These are phyloP conservation scores for Phytophthora crassamura DNA, from an alignment of 352 stramenopile species.

Conservation along the genomic window DNA sequence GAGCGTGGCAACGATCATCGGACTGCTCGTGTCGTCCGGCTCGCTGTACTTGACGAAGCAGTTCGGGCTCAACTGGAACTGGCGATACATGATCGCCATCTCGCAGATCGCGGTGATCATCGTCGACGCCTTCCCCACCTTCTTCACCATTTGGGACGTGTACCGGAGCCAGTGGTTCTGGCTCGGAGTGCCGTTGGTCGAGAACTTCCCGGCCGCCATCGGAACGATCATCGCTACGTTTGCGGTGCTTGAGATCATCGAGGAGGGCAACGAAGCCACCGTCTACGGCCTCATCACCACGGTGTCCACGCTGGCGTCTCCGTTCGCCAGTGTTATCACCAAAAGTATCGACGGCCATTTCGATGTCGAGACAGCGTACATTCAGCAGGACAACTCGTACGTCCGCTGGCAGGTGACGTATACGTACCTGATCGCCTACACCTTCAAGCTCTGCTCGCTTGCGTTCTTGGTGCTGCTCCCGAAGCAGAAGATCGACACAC, in stretches of 20 bases:
- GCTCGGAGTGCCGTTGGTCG: conserved; percentile 33
- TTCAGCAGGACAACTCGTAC: conserved; percentile 36
- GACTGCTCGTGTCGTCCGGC: conserved; percentile 14
- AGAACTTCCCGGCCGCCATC: conserved; percentile 36
- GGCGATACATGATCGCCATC: conserved; percentile 36
- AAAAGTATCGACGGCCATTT: conserved; percentile 37
- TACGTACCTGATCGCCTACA: conserved; percentile 41
- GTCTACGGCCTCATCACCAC: conserved; percentile 48
- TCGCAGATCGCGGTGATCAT: conserved; percentile 35
- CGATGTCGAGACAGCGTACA: conserved; percentile 27
- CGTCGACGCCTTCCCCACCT: conserved; percentile 38
- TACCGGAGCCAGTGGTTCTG: conserved; percentile 37
- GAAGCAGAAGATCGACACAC: conserved; percentile 30
- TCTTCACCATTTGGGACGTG: conserved; percentile 40
- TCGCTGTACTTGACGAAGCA: conserved; percentile 30
- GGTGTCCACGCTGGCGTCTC: conserved; percentile 33
- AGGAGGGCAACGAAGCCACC: conserved; percentile 44
- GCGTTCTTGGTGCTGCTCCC: conserved; percentile 39
- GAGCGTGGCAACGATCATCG: conserved; percentile 34
- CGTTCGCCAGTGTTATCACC: conserved; percentile 40
- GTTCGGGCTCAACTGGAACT: conserved; percentile 43
- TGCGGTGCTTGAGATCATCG: conserved; percentile 42
- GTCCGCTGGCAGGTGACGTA: conserved; percentile 43
- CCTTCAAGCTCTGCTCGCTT: conserved; percentile 37
- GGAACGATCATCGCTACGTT: conserved; percentile 39